Base-by-base conservation (phyloP, 2,329 filamentous ascomycete species). In the Zasmidium angulare region DNA sequence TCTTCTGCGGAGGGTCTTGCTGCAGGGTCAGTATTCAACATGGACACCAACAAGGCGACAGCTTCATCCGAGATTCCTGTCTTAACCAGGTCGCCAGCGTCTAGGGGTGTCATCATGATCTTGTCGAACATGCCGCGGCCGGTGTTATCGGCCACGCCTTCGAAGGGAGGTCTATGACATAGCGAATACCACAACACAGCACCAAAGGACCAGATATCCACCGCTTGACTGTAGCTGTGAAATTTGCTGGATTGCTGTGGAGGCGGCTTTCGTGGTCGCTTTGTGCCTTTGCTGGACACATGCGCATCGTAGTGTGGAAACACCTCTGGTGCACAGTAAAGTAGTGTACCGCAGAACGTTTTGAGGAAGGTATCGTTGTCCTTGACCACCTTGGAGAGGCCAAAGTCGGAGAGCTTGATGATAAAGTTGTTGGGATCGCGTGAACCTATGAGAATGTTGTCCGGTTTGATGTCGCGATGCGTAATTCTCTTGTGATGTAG, bases 391-490 rank as follows among this genome's bases (percentile, higher is more conserved):
- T 99, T 99, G 1, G 95, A 98, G 3, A 99, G 78, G 2, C 95
- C 95, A 78, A 99, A 99, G 72, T 99, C 95, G 0, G 95, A 96
- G 14, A 99, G 81, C 75, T 99, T 98, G 68, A 98, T 89, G 14
- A 85, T 81, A 51, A 96, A 84, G 46, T 68, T 65, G 3, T 69
- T 50, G 0, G 93, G 92, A 4, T 88, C 80, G 10, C 85, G 73
- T 0, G 86, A 88, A 11, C 87, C 82, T 66, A 98, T 90, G 46
- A 99, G 81, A 61, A 99, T 97, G 70, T 99, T 99, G 79, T 99
- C 95, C 0, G 95, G 95, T 73, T 99, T 99, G 71, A 99, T 92
- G 74, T 99, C 95, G n/a, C 95, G 89, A 76, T 99, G 95, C 0
- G 93, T 98, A 68, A 99, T 97, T 71, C 89, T 91, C 68, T 89